phyloP scores from a whole-genome alignment of 345 rosid species.

The Ceriops tagal region DNA sequence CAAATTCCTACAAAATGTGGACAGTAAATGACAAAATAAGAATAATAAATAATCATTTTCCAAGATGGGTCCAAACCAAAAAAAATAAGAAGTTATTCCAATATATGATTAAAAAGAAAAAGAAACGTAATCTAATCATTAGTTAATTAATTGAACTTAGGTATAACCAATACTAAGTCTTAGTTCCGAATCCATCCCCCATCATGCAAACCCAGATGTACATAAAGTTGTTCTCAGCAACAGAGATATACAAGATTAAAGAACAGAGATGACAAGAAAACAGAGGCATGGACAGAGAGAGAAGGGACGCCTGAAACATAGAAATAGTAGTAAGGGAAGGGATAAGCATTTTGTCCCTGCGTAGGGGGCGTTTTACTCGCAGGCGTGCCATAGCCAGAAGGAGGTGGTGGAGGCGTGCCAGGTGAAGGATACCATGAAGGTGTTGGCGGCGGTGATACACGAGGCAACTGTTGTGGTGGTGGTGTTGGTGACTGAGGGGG shows the following conservation, averaged over 20 bases:
- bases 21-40: too few species aligned
- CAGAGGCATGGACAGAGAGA: constrained; percentile 8
- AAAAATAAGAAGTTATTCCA: too few species aligned
- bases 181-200: too few species aligned
- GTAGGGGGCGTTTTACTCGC: constrained; percentile 30
- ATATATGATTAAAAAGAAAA: too few species aligned
- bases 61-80: too few species aligned
- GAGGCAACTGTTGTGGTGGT: constrained; percentile 11
- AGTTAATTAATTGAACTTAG: too few species aligned
- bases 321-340: constrained; percentile 60
- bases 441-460: constrained; percentile 16
- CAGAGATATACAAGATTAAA: constrained; percentile 3
- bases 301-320: constrained; percentile 38
- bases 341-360: constrained; percentile 24
- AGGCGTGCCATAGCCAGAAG: constrained; percentile 29
- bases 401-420: constrained; percentile 44
- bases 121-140: too few species aligned
- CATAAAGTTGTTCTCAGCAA: background rate
- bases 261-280: constrained; percentile 6
- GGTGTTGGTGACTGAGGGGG: constrained; percentile 1
- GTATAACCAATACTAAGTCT: too few species aligned
- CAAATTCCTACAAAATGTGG: too few species aligned
- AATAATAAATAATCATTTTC: too few species aligned
- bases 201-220: too few species aligned
- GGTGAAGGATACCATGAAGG: constrained; percentile 18